phyloP scores from a whole-genome alignment of 148 eudicot genomes.

The Rhododendron henanense region DNA sequence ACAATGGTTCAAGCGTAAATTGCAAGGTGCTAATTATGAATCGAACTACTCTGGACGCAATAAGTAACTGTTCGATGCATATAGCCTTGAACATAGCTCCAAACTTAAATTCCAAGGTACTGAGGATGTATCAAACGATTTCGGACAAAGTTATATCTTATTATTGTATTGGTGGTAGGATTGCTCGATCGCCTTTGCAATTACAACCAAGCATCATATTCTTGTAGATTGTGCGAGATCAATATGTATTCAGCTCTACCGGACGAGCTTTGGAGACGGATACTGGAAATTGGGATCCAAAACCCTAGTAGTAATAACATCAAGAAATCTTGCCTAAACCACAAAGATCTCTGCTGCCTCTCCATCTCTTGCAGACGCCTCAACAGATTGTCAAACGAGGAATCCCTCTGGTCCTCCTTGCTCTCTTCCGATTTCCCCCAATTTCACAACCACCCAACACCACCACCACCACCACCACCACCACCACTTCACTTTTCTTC shows the following conservation, averaged over 20 bases:
- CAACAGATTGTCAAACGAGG: slow-evolving; percentile 48
- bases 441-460: background rate
- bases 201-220: background rate
- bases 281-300: slow-evolving; percentile 51
- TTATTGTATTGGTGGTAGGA: too few relatives aligned
- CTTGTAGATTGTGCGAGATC: background rate
- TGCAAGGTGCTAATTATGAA: too few relatives aligned
- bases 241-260: slow-evolving; percentile 36
- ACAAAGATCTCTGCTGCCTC: slow-evolving; percentile 62
- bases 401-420: slow-evolving; percentile 55
- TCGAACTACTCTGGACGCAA: fast-evolving
- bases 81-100: too few relatives aligned
- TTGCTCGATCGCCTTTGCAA: too few relatives aligned
- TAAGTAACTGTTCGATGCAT: too few relatives aligned
- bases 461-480: background rate
- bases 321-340: slow-evolving; percentile 19
- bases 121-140: too few relatives aligned
- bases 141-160: too few relatives aligned
- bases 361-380: slow-evolving; percentile 60
- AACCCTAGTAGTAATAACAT: background rate
- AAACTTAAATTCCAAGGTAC: too few relatives aligned
- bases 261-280: slow-evolving; percentile 69
- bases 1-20: too few relatives aligned
- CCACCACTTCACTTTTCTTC: slow-evolving; percentile 7
- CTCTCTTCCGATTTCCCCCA: slow-evolving; percentile 56